phyloP scores from a whole-genome alignment of 2,329 filamentous ascomycete genomes.

The Ascochyta koolunga region DNA sequence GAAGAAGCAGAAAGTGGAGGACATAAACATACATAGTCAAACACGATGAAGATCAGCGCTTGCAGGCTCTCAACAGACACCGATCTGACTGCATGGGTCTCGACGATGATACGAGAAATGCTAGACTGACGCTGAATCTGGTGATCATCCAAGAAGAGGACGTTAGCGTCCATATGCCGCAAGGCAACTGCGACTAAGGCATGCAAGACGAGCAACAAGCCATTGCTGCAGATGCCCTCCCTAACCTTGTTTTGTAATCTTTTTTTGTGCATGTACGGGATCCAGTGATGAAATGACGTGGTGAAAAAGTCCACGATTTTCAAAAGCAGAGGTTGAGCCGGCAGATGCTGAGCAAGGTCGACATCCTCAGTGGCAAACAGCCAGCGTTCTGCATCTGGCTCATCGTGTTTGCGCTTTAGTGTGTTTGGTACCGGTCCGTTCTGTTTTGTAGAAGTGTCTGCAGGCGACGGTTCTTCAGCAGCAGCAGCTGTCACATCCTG shows the following conservation, averaged over 20 bases:
- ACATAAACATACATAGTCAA: conserved; percentile 33
- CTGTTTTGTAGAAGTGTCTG: neutral
- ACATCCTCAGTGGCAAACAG: conserved; percentile 28
- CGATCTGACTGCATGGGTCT: conserved; percentile 33
- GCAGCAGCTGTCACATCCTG: neutral
- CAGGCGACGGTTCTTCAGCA: neutral
- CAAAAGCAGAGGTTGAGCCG: conserved; percentile 31
- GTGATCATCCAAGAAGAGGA: conserved; percentile 33
- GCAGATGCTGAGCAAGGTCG: conserved; percentile 36
- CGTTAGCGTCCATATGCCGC: conserved; percentile 35
- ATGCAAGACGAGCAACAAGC: conserved; percentile 35
- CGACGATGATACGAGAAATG: conserved; percentile 39
- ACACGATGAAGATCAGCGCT: conserved; percentile 41
- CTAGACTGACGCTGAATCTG: conserved; percentile 33
- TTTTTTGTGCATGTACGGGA: conserved; percentile 42
- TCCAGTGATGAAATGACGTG: conserved; percentile 44
- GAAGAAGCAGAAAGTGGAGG: neutral
- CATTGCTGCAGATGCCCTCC: conserved; percentile 20
- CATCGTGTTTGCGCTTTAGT: conserved; percentile 34
- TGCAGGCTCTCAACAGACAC: conserved; percentile 40
- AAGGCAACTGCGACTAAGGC: conserved; percentile 36
- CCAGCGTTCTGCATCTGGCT: conserved; percentile 21
- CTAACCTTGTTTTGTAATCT: conserved; percentile 33
- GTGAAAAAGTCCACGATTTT: conserved; percentile 41
- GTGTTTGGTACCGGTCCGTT: conserved; percentile 12